Base-by-base conservation (phyloP, 192 early-diverging fungal species). In the Coemansia asiatica region DNA sequence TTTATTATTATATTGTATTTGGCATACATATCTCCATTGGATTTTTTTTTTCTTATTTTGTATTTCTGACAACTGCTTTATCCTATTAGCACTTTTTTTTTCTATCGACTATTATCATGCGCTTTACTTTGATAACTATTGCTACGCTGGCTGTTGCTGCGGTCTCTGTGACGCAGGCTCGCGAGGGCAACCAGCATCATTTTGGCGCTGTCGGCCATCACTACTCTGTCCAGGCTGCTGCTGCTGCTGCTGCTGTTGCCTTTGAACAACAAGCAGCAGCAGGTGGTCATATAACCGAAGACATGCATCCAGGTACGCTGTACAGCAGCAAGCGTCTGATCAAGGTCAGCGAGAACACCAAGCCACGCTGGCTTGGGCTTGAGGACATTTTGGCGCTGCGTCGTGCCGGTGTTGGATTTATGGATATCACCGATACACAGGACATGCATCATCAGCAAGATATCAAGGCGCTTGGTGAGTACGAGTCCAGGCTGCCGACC, bases 351-450 rank as follows among this genome's bases (percentile, higher is more conserved):
- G 86, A 88, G 40, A 66, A 70, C 22, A 68, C 81, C 35, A 68
- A 70, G 22, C 74, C 88, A 35, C 78, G 72, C 50, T 90, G 86
- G 86, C 85, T 89, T 76, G 64, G 65, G 10, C 66, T 87, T 18
- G 65, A 69, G 12, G 83, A 94, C 64, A 90, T 92, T 49, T 54
- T 89, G 25, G 80, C 68, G 3, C 86, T 97, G 59, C 80, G 88
- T 56, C 85, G 89, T 18, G 72, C 76, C 12, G 84, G 86, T 28
- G 84, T 87, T 54, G 76, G 85, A 22, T 97, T 90, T 70, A 93
- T 96, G 84, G 95, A 97, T 70, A 85, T 95, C 40, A 97, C 95
- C 27, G 92, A 95, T 66, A 69, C 83, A 48, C 72, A 78, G 60
- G 84, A 84, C 51, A 54, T 54, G 28, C 51, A 54, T 54, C 23